Percentiles rank a stretch among this genome's conserved stretches.
These are phyloP conservation scores for Neurospora sp. DNA, from an alignment of 495 filamentous ascomycete genomes.

Conservation along the genomic window DNA sequence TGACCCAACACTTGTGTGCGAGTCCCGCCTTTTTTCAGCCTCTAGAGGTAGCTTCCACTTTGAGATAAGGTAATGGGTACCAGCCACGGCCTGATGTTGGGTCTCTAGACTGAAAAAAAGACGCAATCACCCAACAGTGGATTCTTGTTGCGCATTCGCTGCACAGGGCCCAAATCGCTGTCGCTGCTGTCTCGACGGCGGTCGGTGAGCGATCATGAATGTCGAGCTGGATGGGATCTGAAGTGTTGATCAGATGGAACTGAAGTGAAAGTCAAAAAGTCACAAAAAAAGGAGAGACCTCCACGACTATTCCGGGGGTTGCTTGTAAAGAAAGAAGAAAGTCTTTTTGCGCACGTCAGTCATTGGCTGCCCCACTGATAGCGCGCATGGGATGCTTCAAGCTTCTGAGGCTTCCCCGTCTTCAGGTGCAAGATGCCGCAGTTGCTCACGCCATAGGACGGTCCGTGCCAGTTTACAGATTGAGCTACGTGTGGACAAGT, in stretches of 20 bases:
- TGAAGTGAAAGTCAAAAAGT: neutral
- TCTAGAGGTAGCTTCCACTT: neutral
- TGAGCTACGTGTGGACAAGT: neutral
- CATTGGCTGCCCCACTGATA: conserved; percentile 6
- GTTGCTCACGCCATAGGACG: neutral
- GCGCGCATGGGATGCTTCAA: neutral
- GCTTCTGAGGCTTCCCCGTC: neutral
- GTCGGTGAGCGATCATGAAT: neutral
- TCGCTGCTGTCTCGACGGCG: neutral
- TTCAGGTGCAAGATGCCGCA: neutral
- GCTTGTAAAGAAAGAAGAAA: conserved; percentile 1
- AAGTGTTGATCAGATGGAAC: conserved; percentile 1
- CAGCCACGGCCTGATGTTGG: neutral
- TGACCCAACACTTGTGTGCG: neutral
- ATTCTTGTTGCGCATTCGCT: neutral
- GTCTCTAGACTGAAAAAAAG: neutral
- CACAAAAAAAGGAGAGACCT: neutral
- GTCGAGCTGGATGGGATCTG: neutral
- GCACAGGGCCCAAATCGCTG: neutral
- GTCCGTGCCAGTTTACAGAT: neutral
- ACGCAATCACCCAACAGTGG: neutral
- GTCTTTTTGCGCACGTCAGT: conserved; percentile 1
- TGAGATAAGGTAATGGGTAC: neutral
- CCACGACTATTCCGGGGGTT: conserved; percentile 2
- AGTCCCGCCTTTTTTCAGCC: neutral